Evolutionary conservation across 2,329 filamentous ascomycete genomes (phyloP), one percentile per base, ranked within the genome.

Genomic region (Penicillium verrucosum): DNA sequence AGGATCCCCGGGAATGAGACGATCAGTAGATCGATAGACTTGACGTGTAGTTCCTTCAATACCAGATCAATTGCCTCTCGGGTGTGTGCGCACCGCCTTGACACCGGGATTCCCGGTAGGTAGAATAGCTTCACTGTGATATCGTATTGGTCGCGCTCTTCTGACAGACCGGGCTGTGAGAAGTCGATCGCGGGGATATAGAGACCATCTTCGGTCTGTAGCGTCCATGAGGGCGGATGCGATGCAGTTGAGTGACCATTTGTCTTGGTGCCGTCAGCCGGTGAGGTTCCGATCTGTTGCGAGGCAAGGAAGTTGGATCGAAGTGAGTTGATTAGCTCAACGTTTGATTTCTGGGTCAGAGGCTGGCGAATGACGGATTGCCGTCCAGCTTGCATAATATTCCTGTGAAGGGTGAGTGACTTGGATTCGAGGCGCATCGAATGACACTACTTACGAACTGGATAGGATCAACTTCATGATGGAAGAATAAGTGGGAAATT

Each of bases 51-150:
- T 74, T 96, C 90, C 71, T 88, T 89, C 62, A 88, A 80, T 10
- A 97, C 92, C 10, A 96, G 77, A 50, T 85, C 80, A 63, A 99
- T 81, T 1, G 94, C 93, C 69, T 95, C 89, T 54, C 82, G 77
- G 9, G 89, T 89, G 70, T 96, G 88, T 53, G 80, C 79, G 63
- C 83, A 84, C 58, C 93, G 85, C 62, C 85, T 77, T 18, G 81
- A 80, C 1, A 84, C 77, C 10, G 87, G 81, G 51, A 90, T 84
- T 18, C 83, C 84, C 3, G 91, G 89, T 29, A 97, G 82, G 75
- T 94, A 95, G 80, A 99, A 99, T 23, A 99, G 78, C 77, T 99
- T 99, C 59, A 94, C 88, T 0, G 93, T 97, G 68, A 97, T 92
- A 70, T 97, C 92, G 78, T 99, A 99, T 65, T 92, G 87, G 57